Evolutionary conservation across 352 stramenopile species (phyloP).

Genomic region (Aphanomyces invadans): DNA sequence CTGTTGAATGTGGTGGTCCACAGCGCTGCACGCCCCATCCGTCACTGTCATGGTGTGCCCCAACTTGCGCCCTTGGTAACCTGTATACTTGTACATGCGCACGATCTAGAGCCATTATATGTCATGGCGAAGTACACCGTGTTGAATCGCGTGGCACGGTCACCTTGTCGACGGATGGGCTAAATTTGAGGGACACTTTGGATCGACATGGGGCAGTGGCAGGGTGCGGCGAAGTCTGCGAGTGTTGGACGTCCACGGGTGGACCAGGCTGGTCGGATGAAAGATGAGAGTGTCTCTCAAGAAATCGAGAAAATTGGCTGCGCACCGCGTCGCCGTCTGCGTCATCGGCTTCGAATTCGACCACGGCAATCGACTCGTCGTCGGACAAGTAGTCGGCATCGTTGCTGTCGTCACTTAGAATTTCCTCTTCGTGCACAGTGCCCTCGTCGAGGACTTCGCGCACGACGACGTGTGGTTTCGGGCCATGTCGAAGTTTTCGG

Average conservation of each 20-base stretch:
- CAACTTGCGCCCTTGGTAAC: conserved; percentile 3
- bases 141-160: too few species aligned
- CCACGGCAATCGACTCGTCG: neutral
- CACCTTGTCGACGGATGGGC: conserved; percentile 2
- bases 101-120: conserved; percentile 2
- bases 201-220: neutral
- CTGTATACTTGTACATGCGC: conserved; percentile 13
- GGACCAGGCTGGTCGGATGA: too few species aligned
- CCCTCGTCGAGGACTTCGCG: conserved; percentile 7
- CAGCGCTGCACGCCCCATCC: neutral
- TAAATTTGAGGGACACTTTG: conserved; percentile 8
- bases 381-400: conserved; percentile 5
- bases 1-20: conserved; percentile 5
- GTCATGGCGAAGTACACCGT: too few species aligned
- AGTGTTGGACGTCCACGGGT: too few species aligned
- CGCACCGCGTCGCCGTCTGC: neutral
- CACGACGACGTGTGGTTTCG: conserved; percentile 5
- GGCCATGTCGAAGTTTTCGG: neutral
- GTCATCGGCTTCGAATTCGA: neutral
- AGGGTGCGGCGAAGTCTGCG: neutral
- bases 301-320: too few species aligned
- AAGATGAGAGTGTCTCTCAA: too few species aligned
- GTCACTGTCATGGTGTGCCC: conserved; percentile 3
- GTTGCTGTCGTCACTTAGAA: conserved; percentile 18
- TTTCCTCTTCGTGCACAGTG: neutral